Conservation (phyloP, 2,329 filamentous ascomycete species). For the Botryotinia globosa region DNA sequence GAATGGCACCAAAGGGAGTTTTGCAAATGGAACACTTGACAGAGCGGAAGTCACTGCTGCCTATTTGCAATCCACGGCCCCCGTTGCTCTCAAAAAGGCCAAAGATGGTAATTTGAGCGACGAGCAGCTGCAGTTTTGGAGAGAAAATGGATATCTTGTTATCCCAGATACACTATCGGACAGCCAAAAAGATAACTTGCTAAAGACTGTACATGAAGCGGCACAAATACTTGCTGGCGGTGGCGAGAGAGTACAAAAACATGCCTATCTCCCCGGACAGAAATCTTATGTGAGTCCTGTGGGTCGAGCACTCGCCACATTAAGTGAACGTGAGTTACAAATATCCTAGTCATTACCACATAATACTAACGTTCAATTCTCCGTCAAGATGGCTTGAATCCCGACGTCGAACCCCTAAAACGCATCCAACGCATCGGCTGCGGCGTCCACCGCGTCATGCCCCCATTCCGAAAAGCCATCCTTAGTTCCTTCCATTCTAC, state of each 20-base stretch:
- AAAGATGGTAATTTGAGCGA: background rate
- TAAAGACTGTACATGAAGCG: slow-evolving; percentile 2
- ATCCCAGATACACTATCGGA: background rate
- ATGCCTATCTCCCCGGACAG: slow-evolving; percentile 1
- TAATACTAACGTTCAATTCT: background rate
- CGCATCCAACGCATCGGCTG: slow-evolving; percentile 12
- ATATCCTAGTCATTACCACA: rapidly evolving
- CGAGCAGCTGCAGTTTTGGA: slow-evolving; percentile 14
- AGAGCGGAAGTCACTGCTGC: background rate
- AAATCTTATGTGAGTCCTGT: background rate
- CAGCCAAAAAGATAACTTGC: background rate
- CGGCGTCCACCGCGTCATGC: slow-evolving; percentile 9
- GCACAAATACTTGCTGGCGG: background rate
- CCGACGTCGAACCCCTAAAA: background rate
- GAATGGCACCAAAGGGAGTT: background rate
- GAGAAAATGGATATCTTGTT: slow-evolving; percentile 7
- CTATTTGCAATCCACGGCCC: background rate
- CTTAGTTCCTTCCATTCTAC: background rate
- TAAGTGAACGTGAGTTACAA: slow-evolving; percentile 1
- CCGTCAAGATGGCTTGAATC: background rate
- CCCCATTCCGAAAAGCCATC: background rate
- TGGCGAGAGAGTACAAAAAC: slow-evolving; percentile 6
- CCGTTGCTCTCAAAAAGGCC: background rate
- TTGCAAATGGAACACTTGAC: background rate
- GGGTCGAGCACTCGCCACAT: slow-evolving; percentile 4